Conservation (phyloP, 1,284 basidiomycete species). For the Fomes fomentarius region DNA sequence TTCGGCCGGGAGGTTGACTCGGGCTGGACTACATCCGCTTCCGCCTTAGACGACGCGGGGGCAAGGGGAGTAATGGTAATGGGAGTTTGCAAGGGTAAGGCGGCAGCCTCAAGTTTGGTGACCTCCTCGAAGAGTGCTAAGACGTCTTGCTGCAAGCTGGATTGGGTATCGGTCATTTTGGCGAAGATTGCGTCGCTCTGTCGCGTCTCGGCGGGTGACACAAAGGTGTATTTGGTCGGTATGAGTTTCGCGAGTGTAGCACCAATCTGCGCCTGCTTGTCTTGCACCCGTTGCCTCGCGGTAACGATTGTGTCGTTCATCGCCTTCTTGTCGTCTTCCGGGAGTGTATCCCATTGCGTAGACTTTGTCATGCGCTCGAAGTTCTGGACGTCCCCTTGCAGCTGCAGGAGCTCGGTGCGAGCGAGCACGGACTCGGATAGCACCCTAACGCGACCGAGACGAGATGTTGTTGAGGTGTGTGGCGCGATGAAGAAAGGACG, state of each 20-base stretch:
- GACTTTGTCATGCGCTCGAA: slow-evolving; percentile 27
- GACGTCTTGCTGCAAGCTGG: slow-evolving; percentile 31
- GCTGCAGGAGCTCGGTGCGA: slow-evolving; percentile 27
- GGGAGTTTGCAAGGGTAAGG: background rate
- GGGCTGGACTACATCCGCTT: background rate
- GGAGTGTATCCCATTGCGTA: slow-evolving; percentile 16
- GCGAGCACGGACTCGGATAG: slow-evolving; percentile 30
- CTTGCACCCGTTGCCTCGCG: slow-evolving; percentile 28
- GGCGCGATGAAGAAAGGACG: background rate
- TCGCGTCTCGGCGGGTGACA: slow-evolving; percentile 15
- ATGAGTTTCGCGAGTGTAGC: slow-evolving; percentile 32
- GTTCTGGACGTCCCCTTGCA: slow-evolving; percentile 28
- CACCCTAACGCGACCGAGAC: slow-evolving; percentile 17
- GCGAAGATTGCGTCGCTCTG: slow-evolving; percentile 21
- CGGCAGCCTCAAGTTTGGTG: slow-evolving; percentile 6
- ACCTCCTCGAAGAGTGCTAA: slow-evolving; percentile 21
- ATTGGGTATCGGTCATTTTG: slow-evolving; percentile 32
- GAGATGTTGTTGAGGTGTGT: background rate
- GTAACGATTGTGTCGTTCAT: slow-evolving; percentile 29
- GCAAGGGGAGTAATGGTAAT: background rate
- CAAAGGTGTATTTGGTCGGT: slow-evolving; percentile 40
- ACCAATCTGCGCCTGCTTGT: slow-evolving; percentile 34
- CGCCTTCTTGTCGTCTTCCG: slow-evolving; percentile 23
- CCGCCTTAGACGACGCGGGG: slow-evolving; percentile 1
- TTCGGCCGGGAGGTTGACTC: slow-evolving; percentile 7